Evolutionary conservation across 768 basidiomycete species (phyloP).

Genomic region (Tephrocybe sp.): DNA sequence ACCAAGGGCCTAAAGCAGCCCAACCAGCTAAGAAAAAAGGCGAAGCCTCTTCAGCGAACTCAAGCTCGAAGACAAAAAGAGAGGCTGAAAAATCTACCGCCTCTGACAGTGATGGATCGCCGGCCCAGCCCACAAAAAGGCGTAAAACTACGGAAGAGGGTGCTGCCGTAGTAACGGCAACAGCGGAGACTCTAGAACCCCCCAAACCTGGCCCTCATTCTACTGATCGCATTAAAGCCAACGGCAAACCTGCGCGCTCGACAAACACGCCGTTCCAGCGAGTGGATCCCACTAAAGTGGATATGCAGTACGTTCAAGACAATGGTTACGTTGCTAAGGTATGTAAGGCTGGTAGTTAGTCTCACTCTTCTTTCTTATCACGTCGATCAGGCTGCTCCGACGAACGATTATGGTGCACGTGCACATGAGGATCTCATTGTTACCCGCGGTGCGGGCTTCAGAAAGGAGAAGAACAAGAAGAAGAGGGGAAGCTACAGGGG

Average conservation of each 20-base stretch:
- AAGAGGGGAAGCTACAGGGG: conserved; percentile 93
- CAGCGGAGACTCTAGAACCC: conserved; percentile 21
- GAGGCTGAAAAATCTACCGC: conserved; percentile 7
- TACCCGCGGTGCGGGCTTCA: conserved; percentile 91
- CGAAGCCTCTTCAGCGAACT: conserved; percentile 14
- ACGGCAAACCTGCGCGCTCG: conserved; percentile 33
- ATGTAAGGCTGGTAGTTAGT: conserved; percentile 17
- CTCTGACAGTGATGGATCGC: conserved; percentile 21
- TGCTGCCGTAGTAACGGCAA: conserved; percentile 44
- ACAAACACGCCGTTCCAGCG: conserved; percentile 75
- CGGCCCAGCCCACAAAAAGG: conserved; percentile 52
- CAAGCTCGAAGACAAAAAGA: conserved; percentile 22
- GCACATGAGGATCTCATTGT: conserved; percentile 88
- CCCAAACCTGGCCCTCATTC: conserved; percentile 13
- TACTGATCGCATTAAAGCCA: conserved; percentile 16
- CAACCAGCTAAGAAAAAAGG: conserved; percentile 5
- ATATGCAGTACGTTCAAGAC: conserved; percentile 39
- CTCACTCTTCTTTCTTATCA: not conserved
- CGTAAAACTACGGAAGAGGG: conserved; percentile 54
- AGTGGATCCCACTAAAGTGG: conserved; percentile 63
- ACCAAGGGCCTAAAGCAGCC: conserved; percentile 3
- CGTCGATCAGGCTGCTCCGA: conserved; percentile 48
- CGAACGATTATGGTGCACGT: conserved; percentile 83
- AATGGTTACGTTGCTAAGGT: conserved; percentile 86
- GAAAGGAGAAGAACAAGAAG: conserved; percentile 99